A percentile compares a stretch with the other conserved stretches of the same genome.
phyloP scores from a whole-genome alignment of 2,329 filamentous ascomycete genomes.

The Blastomyces emzantsi region DNA sequence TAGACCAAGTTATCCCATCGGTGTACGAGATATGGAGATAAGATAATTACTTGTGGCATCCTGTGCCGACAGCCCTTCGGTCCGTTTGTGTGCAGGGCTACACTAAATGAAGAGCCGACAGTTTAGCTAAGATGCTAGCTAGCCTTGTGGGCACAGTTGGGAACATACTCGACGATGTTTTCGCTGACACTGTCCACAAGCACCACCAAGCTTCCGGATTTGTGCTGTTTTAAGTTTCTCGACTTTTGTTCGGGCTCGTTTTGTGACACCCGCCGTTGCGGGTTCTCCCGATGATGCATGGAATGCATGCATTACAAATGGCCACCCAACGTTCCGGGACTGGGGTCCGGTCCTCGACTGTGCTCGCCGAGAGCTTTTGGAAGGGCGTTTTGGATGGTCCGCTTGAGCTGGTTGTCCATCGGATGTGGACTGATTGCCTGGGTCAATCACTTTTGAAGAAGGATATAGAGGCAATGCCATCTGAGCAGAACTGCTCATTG shows the following conservation, averaged over 20 bases:
- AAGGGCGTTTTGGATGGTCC: neutral
- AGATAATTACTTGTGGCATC: neutral
- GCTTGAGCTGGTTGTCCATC: neutral
- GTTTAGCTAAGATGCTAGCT: neutral
- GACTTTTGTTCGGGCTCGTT: neutral
- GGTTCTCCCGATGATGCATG: neutral
- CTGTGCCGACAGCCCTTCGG: neutral
- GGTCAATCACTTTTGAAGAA: neutral
- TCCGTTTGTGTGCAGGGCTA: neutral
- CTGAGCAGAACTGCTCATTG: neutral
- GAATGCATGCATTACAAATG: neutral
- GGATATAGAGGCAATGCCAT: too few relatives aligned
- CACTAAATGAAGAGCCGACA: neutral
- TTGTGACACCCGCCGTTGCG: neutral
- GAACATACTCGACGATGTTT: conserved; percentile 2
- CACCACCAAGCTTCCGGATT: neutral
- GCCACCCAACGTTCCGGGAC: neutral
- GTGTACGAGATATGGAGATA: neutral
- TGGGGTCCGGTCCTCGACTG: neutral
- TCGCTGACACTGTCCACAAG: neutral
- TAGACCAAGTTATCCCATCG: neutral
- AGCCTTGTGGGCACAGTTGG: neutral
- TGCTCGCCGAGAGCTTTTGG: too few relatives aligned
- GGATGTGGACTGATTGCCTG: neutral
- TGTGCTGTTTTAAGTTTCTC: neutral